A percentile compares a stretch with the other conserved stretches of the same genome.
phyloP scores from a whole-genome alignment of 2,329 filamentous ascomycete species.

The Colletotrichum orbiculare region DNA sequence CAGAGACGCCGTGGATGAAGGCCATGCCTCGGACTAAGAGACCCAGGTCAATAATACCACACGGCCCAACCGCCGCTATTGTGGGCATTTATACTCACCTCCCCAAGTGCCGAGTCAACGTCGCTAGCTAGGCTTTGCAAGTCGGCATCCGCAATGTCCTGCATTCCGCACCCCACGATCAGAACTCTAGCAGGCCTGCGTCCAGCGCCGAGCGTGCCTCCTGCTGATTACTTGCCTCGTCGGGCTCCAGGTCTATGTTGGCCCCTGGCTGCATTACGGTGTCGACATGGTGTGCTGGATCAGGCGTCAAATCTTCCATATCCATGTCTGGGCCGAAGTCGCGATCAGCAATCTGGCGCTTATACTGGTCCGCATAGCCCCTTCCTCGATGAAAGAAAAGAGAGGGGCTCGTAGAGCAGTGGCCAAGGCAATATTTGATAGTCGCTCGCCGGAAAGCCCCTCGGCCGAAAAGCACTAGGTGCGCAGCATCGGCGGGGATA shows the following conservation, averaged over 20 bases:
- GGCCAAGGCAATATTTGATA: slow-evolving; percentile 1
- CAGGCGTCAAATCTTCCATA: slow-evolving; percentile 19
- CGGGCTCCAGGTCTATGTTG: slow-evolving; percentile 31
- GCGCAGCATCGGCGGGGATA: not conserved
- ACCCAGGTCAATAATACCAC: too few species aligned
- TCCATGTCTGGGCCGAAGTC: slow-evolving; percentile 7
- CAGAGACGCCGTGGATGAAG: slow-evolving; percentile 46
- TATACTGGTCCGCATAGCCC: not conserved
- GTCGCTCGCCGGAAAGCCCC: not conserved
- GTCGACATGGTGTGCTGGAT: slow-evolving; percentile 23
- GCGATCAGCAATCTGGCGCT: not conserved
- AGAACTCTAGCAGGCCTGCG: not conserved
- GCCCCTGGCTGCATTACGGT: slow-evolving; percentile 7
- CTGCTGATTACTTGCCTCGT: slow-evolving; percentile 27
- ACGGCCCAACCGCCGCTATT: not conserved
- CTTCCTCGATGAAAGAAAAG: not conserved
- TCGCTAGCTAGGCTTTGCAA: slow-evolving; percentile 35
- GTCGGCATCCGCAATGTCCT: slow-evolving; percentile 33
- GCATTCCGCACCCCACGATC: not conserved
- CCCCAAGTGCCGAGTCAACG: slow-evolving; percentile 44
- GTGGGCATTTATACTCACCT: slow-evolving; percentile 37
- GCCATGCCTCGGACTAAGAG: slow-evolving; percentile 41
- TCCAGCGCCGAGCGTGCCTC: not conserved
- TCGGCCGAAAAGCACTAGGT: not conserved
- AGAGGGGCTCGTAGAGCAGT: not conserved